Conservation (phyloP, 2,329 filamentous ascomycete species). For the Nannizziopsis barbatae region DNA sequence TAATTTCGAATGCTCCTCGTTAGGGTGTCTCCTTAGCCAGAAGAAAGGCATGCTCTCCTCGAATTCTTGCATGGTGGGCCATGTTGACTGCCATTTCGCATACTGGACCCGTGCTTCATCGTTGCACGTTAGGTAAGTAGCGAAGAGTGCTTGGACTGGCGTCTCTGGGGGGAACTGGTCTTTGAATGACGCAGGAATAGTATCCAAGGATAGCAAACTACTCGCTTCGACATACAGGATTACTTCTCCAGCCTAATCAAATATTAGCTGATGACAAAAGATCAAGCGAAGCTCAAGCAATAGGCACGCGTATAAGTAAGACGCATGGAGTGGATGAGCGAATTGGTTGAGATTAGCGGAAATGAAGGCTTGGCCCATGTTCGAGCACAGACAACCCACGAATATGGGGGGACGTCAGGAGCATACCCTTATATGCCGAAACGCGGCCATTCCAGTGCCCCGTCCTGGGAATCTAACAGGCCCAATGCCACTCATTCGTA, state of each 20-base stretch:
- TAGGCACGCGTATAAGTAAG: not conserved
- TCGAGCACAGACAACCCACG: too few species aligned
- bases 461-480: constrained; percentile 58
- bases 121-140: constrained; percentile 52
- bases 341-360: not conserved
- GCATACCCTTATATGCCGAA: constrained; percentile 52
- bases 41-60: constrained; percentile 45
- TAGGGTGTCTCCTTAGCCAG: constrained; percentile 35
- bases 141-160: constrained; percentile 60
- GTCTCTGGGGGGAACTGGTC: constrained; percentile 43
- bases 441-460: constrained; percentile 68
- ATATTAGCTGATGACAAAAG: not conserved
- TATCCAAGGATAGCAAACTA: constrained; percentile 54
- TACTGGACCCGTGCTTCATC: constrained; percentile 40
- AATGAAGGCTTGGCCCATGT: not conserved
- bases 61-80: constrained; percentile 55
- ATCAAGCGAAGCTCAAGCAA: not conserved
- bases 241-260: constrained; percentile 44
- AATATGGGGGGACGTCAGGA: not conserved
- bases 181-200: constrained; percentile 45
- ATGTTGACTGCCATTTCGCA: constrained; percentile 47
- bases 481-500: constrained; percentile 55
- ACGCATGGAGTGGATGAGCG: not conserved
- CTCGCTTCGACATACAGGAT: constrained; percentile 55
- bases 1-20: constrained; percentile 18